These are phyloP conservation scores for Dalbergia oliveri DNA, from an alignment of 306 rosid genomes.

Conservation along the genomic window DNA sequence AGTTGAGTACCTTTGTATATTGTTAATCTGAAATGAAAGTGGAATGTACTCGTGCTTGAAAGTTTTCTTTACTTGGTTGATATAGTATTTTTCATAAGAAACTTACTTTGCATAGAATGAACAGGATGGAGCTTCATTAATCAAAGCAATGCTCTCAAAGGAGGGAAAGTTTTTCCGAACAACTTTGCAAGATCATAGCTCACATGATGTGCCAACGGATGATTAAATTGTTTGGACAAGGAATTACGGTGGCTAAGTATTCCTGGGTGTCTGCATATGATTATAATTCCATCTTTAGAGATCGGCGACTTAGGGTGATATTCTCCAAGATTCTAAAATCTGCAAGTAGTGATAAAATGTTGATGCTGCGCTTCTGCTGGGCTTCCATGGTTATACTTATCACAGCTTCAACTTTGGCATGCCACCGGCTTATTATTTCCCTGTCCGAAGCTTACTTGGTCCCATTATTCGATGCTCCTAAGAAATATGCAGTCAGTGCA, in stretches of 20 bases:
- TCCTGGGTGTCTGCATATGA: constrained; percentile 55
- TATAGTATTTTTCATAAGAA: constrained; percentile 8
- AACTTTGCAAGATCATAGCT: constrained; percentile 68
- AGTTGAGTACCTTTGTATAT: constrained; percentile 3
- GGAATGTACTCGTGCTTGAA: constrained; percentile 17
- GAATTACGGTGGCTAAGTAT: constrained; percentile 49
- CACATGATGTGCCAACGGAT: constrained; percentile 74
- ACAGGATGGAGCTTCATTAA: constrained; percentile 89
- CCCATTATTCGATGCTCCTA: constrained; percentile 59
- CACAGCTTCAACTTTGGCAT: constrained; percentile 78
- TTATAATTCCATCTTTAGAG: constrained; percentile 65
- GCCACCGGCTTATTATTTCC: constrained; percentile 63
- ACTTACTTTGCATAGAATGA: constrained; percentile 49
- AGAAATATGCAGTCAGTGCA: constrained; percentile 70
- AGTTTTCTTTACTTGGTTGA: constrained; percentile 28
- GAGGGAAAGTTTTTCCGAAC: constrained; percentile 74
- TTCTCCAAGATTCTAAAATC: constrained; percentile 69
- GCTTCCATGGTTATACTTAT: constrained; percentile 61
- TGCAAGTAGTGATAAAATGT: constrained; percentile 60
- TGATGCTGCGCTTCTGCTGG: constrained; percentile 78
- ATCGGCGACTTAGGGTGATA: constrained; percentile 79
- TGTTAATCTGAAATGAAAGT: constrained; percentile 8
- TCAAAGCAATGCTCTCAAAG: constrained; percentile 79
- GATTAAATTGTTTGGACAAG: constrained; percentile 58
- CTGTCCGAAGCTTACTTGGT: constrained; percentile 75